Base-by-base conservation (phyloP, 129 eudicot genomes). In the Kitagawia praeruptora region DNA sequence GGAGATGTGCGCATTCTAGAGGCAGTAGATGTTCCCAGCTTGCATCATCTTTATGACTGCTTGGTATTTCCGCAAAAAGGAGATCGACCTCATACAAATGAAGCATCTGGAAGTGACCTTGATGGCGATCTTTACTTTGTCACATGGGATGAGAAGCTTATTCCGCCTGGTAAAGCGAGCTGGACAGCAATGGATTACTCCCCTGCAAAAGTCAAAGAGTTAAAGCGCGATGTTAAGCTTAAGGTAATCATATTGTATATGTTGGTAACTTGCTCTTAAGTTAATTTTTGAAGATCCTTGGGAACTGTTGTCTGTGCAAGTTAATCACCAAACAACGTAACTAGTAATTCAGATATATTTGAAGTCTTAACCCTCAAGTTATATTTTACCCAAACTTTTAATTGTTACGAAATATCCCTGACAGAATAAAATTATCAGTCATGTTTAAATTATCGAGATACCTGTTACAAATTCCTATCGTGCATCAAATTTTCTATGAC, bases 51-150 rank as follows among this genome's bases (percentile, higher is more conserved):
- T 18, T 82, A 56, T 78, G 92, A 89, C 70, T 89, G 92, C 80
- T 77, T 89, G 4, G 88, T 89, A 15, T 89, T 89, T 45, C 92
- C 92, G 38, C 92, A 86, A 74, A 89, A 89, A 44, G 92, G 92
- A 21, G 88, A 86, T 21, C 80, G 92, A 37, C 92, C 92, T 1
- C 92, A 89, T 61, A 31, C 92, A 38, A 78, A 89, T 82, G 92
- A 88, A 71, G 92, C 92, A 8, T 88, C 92, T 5, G 92, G 92
- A n/a, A 88, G 92, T 82, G 92, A 88, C 78, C 79, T 88, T 4
- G 92, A 88, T 82, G 92, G 92, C 2, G 92, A 88, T 86, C 82
- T 83, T 23, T 88, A 88, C 75, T 88, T 88, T 82, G 89, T 88
- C 19, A 83, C 92, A 41, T 88, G 92, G 92, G 92, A 89, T 84